A percentile compares a stretch with the other conserved stretches of the same genome.
These are phyloP conservation scores for Acacia concinna DNA, from an alignment of 331 rosid genomes.

Conservation along the genomic window DNA sequence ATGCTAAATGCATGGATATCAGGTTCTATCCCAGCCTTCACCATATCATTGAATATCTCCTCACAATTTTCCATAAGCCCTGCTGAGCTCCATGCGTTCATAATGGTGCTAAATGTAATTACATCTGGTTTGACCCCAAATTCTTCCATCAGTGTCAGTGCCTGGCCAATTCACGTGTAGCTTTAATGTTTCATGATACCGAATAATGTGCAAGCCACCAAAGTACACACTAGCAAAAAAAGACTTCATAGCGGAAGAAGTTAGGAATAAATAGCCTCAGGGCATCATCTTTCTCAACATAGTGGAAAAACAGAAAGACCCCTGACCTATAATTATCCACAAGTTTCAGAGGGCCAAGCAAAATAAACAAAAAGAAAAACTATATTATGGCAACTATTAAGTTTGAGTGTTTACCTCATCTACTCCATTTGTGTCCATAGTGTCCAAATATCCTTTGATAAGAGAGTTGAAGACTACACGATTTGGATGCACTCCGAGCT, in stretches of 20 bases:
- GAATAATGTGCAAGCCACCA: slow-evolving; percentile 10
- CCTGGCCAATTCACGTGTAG: slow-evolving; percentile 55
- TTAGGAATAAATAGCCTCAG: not conserved
- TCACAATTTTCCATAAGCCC: slow-evolving; percentile 84
- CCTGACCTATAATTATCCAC: not conserved
- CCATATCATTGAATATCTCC: slow-evolving; percentile 86
- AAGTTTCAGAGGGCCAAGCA: not conserved
- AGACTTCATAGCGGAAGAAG: not conserved
- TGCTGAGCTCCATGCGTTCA: slow-evolving; percentile 93
- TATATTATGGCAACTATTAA: slow-evolving; percentile 16
- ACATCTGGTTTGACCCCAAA: slow-evolving; percentile 90
- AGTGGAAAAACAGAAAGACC: not conserved
- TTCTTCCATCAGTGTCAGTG: slow-evolving; percentile 87
- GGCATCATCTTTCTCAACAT: not conserved
- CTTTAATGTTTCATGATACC: slow-evolving; percentile 7
- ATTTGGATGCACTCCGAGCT: slow-evolving; percentile 73
- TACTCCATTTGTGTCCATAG: slow-evolving; percentile 70
- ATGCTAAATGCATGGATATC: slow-evolving; percentile 84
- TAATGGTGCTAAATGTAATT: slow-evolving; percentile 90
- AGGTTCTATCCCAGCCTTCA: slow-evolving; percentile 73
- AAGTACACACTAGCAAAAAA: not conserved
- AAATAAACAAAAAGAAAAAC: not conserved
- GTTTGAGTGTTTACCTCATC: slow-evolving; percentile 56
- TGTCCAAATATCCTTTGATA: slow-evolving; percentile 83
- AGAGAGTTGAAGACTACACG: slow-evolving; percentile 83